A percentile compares a stretch with the other conserved stretches of the same genome.
These are phyloP conservation scores for Candida germanica DNA, from an alignment of 805 yeast species.

Conservation along the genomic window DNA sequence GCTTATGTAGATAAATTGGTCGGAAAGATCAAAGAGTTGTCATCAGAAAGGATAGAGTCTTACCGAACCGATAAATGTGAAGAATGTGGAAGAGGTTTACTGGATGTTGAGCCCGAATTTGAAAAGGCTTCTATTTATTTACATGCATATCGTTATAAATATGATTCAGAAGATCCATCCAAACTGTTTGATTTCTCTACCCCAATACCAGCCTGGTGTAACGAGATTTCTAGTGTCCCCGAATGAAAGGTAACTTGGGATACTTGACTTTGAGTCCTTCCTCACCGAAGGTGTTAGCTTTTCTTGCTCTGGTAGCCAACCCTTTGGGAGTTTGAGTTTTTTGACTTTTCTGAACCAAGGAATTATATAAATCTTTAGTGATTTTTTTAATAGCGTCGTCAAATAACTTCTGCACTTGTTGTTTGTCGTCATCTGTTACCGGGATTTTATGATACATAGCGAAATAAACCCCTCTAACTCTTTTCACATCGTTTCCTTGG, in stretches of 20 bases:
- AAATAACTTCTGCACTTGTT: background rate
- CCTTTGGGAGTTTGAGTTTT: background rate
- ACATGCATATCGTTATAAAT: conserved; percentile 38
- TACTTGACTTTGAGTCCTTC: conserved; percentile 12
- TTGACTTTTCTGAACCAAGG: background rate
- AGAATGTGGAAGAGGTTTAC: conserved; percentile 32
- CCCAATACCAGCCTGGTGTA: conserved; percentile 46
- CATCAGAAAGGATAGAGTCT: conserved; percentile 21
- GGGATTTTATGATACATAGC: conserved; percentile 21
- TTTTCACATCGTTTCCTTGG: conserved; percentile 5
- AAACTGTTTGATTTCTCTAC: conserved; percentile 38
- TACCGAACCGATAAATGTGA: conserved; percentile 31
- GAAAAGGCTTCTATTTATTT: conserved; percentile 37
- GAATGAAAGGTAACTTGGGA: conserved; percentile 26
- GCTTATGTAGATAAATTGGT: conserved; percentile 12
- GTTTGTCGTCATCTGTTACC: conserved; percentile 15
- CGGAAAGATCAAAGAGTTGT: conserved; percentile 20
- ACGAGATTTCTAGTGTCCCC: too few relatives aligned
- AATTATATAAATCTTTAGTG: background rate
- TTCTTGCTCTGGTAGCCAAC: background rate
- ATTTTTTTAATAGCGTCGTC: background rate
- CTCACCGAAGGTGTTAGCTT: conserved; percentile 15
- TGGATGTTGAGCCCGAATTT: conserved; percentile 24
- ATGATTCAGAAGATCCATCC: conserved; percentile 16
- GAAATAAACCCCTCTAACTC: conserved; percentile 24